These are phyloP conservation scores for Neckera pumila DNA, from an alignment of 225 moss, liverwort and hornwort species.

Conservation along the genomic window DNA sequence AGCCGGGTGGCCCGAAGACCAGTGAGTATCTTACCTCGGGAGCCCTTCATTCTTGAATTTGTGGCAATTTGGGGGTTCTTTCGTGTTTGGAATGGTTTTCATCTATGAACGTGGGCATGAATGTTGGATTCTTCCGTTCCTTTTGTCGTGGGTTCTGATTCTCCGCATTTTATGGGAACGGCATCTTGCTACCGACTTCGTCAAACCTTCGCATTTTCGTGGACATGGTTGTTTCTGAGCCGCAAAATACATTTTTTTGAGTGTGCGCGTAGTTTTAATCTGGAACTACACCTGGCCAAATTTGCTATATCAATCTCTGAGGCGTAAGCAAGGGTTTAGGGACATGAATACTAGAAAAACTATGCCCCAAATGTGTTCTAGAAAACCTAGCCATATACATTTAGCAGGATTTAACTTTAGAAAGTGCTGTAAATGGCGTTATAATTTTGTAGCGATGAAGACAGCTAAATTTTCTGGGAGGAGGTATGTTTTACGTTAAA, in stretches of 20 bases:
- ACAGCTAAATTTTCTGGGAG: background rate
- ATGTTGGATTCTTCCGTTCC: background rate
- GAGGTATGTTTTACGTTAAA: background rate
- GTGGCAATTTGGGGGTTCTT: background rate
- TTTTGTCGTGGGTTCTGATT: background rate
- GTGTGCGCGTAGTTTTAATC: background rate
- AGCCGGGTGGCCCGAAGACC: constrained; percentile 4
- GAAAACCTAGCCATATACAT: background rate
- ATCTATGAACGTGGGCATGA: background rate
- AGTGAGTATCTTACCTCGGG: constrained; percentile 1
- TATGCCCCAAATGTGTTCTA: background rate
- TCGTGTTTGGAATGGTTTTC: background rate
- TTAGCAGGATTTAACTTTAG: background rate
- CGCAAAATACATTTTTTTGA: background rate
- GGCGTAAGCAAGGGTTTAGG: background rate
- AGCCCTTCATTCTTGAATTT: background rate
- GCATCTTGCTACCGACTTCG: background rate
- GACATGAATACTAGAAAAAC: background rate
- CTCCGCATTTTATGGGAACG: background rate
- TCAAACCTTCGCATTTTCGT: background rate
- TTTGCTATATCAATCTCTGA: background rate
- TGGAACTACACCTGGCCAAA: background rate
- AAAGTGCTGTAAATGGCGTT: background rate
- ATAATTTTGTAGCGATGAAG: background rate
- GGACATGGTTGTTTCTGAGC: background rate